These are phyloP conservation scores for Aegilops longissima DNA, from an alignment of 176 grass and related monocot genomes.

Conservation along the genomic window DNA sequence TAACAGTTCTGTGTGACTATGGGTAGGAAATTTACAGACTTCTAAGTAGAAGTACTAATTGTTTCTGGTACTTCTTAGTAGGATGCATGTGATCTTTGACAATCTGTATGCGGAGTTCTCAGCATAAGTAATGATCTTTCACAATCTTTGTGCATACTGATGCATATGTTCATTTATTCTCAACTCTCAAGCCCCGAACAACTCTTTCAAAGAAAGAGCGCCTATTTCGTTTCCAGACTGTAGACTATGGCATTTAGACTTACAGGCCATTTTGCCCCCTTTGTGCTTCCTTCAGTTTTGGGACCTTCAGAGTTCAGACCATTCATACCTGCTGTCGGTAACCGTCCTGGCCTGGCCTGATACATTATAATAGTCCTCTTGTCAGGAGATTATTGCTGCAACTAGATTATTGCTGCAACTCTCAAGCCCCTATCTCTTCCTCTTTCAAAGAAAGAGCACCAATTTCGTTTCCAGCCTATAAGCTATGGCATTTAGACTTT, in stretches of 20 bases:
- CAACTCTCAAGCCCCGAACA: not conserved
- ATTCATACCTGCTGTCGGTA: not conserved
- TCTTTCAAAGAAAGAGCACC: not conserved
- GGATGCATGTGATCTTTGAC: not conserved
- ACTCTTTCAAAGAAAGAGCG: not conserved
- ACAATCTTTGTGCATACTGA: not conserved
- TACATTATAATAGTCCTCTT: not conserved
- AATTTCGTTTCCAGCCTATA: not conserved
- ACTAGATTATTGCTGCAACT: not conserved
- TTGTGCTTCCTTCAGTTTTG: not conserved
- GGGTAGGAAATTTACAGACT: not conserved
- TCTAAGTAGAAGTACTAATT: not conserved
- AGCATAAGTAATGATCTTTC: not conserved
- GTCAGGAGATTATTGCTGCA: not conserved
- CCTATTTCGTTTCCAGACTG: not conserved
- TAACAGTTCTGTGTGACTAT: not conserved
- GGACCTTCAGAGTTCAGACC: not conserved
- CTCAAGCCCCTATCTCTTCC: not conserved
- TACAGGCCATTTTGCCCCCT: not conserved
- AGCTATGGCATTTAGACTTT: not conserved
- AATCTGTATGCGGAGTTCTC: constrained; percentile 8
- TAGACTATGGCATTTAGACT: not conserved
- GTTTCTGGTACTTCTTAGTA: not conserved
- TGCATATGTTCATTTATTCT: constrained; percentile 11
- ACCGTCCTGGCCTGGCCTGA: not conserved